Evolutionary conservation across 2,329 filamentous ascomycete species (phyloP), one percentile per base, ranked within the genome.

Genomic region (Trichoderma sp.): DNA sequence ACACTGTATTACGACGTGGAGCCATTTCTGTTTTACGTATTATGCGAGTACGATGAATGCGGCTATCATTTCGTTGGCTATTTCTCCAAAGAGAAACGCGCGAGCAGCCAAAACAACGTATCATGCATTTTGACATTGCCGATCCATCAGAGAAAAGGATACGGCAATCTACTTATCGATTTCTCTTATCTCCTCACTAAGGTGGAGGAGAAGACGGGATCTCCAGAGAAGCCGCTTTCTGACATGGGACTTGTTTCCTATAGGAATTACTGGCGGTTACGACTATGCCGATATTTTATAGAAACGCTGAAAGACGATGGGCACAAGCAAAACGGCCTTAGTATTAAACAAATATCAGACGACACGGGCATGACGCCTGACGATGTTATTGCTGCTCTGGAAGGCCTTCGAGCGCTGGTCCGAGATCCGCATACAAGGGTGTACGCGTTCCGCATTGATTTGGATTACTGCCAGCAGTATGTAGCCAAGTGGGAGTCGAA

Each of bases 11-110:
- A 98, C 81, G 95, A 98, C 76, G 95, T 98, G 2, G 95, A 98
- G 74, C 96, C 95, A 0, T 98, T 98, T 78, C 81, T 98, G 7
- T 98, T 98, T 82, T 98, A 98, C 78, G 94, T 97, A 74, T 92
- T 98, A 82, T 97, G 94, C 73, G 96, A 97, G 75, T 95, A 94
- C 74, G 92, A 97, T 76, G 91, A 96, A 68, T 88, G 91, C 21
- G 95, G 95, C 21, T 97, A 96, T 77, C 96, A 97, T 78, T 96
- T 99, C 74, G 95, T 98, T 31, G 96, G 96, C n/a, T 99, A 99
- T 78, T 99, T 99, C 76, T 98, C 96, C 62, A 99, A 99, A 79
- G 96, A 99, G 81, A 99, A 99, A 81, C 87, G 96, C 55, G 91
- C 93, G 2, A 95, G 93, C 79, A 97, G 94, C 71, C 91, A 94